Conservation (phyloP, 495 filamentous ascomycete genomes). For the Sordaria brevicollis region DNA sequence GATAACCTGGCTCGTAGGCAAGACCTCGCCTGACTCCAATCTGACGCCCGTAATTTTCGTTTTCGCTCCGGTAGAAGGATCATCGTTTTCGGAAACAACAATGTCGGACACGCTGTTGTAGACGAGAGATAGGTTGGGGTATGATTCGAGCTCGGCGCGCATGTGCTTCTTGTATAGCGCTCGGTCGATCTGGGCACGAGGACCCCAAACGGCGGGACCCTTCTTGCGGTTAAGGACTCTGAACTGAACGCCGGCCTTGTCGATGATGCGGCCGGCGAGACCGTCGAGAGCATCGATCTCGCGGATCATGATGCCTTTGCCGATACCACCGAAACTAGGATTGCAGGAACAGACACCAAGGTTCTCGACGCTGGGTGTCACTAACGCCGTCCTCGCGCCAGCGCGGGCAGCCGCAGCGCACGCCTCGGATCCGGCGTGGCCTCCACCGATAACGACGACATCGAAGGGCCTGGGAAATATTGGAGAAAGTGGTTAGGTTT, state of each 20-base stretch:
- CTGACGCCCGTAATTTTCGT: slow-evolving; percentile 76
- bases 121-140: slow-evolving; percentile 66
- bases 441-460: slow-evolving; percentile 91
- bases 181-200: slow-evolving; percentile 91
- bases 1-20: slow-evolving; percentile 70
- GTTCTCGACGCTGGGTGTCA: slow-evolving; percentile 80
- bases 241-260: slow-evolving; percentile 91
- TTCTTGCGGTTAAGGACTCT: slow-evolving; percentile 78
- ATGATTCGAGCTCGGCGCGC: slow-evolving; percentile 71
- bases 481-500: neutral
- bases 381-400: slow-evolving; percentile 79
- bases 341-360: slow-evolving; percentile 97
- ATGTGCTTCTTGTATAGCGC: slow-evolving; percentile 84
- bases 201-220: slow-evolving; percentile 94
- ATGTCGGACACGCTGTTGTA: slow-evolving; percentile 91
- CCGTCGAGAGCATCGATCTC: slow-evolving; percentile 96
- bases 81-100: slow-evolving; percentile 48
- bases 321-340: slow-evolving; percentile 93
- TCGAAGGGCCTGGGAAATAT: slow-evolving; percentile 57
- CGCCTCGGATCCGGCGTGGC: slow-evolving; percentile 91
- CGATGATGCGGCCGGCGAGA: slow-evolving; percentile 77
- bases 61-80: slow-evolving; percentile 41
- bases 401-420: slow-evolving; percentile 86
- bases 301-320: slow-evolving; percentile 94
- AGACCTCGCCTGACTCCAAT: slow-evolving; percentile 79